Evolutionary conservation across 2,329 filamentous ascomycete genomes (phyloP).

Genomic region (Aspergillus sp.): DNA sequence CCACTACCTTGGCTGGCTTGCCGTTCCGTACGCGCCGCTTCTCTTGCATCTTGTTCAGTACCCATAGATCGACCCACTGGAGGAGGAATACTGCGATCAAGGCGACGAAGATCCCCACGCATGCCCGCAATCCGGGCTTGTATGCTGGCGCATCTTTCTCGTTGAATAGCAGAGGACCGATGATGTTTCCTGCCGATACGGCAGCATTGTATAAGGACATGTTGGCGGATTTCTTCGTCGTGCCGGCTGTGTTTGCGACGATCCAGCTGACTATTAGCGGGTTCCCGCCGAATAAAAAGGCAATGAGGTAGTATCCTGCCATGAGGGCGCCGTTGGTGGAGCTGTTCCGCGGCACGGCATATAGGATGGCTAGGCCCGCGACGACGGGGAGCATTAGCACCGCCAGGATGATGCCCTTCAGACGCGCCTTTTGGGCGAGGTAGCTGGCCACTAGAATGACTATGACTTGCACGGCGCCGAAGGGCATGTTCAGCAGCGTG

Average conservation of each 20-base stretch:
- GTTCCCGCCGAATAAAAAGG: conserved; percentile 67
- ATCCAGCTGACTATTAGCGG: conserved; percentile 70
- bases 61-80: conserved; percentile 57
- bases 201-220: conserved; percentile 67
- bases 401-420: conserved; percentile 60
- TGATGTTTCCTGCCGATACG: conserved; percentile 64
- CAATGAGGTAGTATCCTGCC: conserved; percentile 65
- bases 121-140: conserved; percentile 57
- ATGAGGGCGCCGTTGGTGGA: conserved; percentile 54
- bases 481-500: conserved; percentile 67
- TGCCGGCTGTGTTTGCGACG: conserved; percentile 67
- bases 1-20: conserved; percentile 61
- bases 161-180: conserved; percentile 65
- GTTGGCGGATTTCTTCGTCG: conserved; percentile 66
- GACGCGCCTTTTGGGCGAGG: conserved; percentile 56
- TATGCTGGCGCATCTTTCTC: conserved; percentile 61
- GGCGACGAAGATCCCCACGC: conserved; percentile 49
- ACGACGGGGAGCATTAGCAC: conserved; percentile 61
- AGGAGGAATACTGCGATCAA: conserved; percentile 56
- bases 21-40: conserved; percentile 59
- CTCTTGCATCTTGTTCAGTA: conserved; percentile 57
- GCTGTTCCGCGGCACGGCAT: conserved; percentile 50
- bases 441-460: conserved; percentile 62
- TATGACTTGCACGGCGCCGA: conserved; percentile 62
- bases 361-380: conserved; percentile 58